phyloP scores from a whole-genome alignment of 306 rosid species.

The peach (Prunus persica) region Prunus_persica_NCBIv2 NC_034014.1:26365001-26365500 shows the following conservation, averaged over 20 bases:
- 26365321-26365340: not conserved
- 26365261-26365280: not conserved
- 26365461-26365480: not conserved
- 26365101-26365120: not conserved
- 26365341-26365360: not conserved
- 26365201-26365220: not conserved
- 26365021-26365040: constrained; percentile 27
- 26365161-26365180: not conserved
- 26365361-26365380: not conserved
- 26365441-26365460: not conserved
- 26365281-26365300: not conserved
- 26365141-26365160: not conserved
- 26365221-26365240: not conserved
- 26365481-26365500: not conserved
- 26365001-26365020: constrained; percentile 25
- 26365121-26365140: not conserved
- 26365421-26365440: no score
- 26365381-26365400: not conserved
- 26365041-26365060: constrained; percentile 19
- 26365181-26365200: not conserved
- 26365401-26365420: not conserved
- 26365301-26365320: not conserved
- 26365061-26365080: not conserved
- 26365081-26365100: not conserved
- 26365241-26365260: not conserved